A percentile compares a stretch with the other conserved stretches of the same genome.
Conservation (phyloP, 2,329 filamentous ascomycete genomes). For the Aspergillus jensenii region DNA sequence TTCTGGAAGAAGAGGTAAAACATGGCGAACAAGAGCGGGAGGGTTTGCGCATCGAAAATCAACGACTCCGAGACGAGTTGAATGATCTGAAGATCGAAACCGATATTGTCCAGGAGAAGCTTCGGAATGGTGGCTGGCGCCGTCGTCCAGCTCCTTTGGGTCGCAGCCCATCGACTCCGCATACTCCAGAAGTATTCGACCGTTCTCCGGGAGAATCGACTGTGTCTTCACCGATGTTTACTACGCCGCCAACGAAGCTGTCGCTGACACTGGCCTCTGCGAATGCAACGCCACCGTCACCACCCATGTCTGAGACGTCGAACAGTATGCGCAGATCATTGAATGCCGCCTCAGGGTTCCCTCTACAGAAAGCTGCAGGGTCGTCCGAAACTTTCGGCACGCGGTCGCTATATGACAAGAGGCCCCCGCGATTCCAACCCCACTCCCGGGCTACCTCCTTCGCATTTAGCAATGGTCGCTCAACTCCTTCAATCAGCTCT, state of each 20-base stretch:
- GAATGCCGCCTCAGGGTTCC: conserved; percentile 51
- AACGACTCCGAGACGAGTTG: conserved; percentile 85
- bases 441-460: conserved; percentile 62
- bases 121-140: conserved; percentile 64
- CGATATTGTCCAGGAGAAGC: conserved; percentile 91
- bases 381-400: conserved; percentile 54
- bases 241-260: conserved; percentile 76
- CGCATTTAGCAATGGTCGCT: conserved; percentile 48
- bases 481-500: conserved; percentile 46
- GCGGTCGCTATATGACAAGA: conserved; percentile 49
- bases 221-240: conserved; percentile 86
- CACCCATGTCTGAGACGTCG: conserved; percentile 86
- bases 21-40: conserved; percentile 90
- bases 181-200: conserved; percentile 69
- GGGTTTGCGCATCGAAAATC: conserved; percentile 80
- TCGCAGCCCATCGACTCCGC: conserved; percentile 52
- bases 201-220: conserved; percentile 74
- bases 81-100: conserved; percentile 92
- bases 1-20: conserved; percentile 94
- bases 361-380: conserved; percentile 41
- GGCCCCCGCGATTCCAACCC: conserved; percentile 37
- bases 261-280: conserved; percentile 62
- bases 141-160: conserved; percentile 53
- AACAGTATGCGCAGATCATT: conserved; percentile 56
- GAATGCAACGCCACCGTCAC: conserved; percentile 82